phyloP scores from a whole-genome alignment of 441 rosid genomes.

The Sinapis alba region DNA sequence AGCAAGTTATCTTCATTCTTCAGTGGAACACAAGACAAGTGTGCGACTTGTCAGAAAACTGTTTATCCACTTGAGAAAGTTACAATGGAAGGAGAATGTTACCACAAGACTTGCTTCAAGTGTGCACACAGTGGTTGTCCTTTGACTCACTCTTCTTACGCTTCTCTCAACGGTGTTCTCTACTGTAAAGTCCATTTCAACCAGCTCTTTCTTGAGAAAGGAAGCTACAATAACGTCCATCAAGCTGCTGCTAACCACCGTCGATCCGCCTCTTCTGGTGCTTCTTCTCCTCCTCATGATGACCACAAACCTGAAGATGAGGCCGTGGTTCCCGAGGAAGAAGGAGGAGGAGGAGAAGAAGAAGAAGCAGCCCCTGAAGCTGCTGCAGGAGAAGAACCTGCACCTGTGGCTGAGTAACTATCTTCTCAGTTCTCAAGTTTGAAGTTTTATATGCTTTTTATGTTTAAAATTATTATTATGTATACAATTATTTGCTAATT shows the following conservation, averaged over 20 bases:
- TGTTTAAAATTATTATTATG: conserved; percentile 26
- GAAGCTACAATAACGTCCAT: conserved; percentile 49
- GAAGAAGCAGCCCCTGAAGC: conserved; percentile 27
- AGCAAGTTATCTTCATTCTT: conserved; percentile 37
- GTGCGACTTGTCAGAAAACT: conserved; percentile 34
- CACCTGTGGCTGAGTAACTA: conserved; percentile 13
- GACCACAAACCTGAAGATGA: conserved; percentile 16
- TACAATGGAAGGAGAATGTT: conserved; percentile 80
- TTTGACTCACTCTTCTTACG: conserved; percentile 85
- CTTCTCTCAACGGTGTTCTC: conserved; percentile 83
- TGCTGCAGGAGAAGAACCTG: conserved; percentile 34
- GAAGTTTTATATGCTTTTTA: conserved; percentile 21
- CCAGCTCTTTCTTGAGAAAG: conserved; percentile 92
- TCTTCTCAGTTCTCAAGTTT: conserved; percentile 15
- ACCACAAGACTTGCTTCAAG: conserved; percentile 84
- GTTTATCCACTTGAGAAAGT: conserved; percentile 37
- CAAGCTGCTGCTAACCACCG: conserved; percentile 38
- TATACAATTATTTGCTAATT: conserved; percentile 12
- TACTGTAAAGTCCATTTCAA: conserved; percentile 93
- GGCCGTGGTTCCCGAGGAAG: conserved; percentile 18
- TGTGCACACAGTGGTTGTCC: conserved; percentile 86
- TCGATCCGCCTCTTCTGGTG: conserved; percentile 34
- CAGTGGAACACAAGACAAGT: conserved; percentile 40
- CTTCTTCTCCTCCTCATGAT: conserved; percentile 23
- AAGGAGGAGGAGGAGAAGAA: neutral